These are phyloP conservation scores for Cardiospermum halicacabum DNA, from an alignment of 345 rosid species.

Conservation along the genomic window DNA sequence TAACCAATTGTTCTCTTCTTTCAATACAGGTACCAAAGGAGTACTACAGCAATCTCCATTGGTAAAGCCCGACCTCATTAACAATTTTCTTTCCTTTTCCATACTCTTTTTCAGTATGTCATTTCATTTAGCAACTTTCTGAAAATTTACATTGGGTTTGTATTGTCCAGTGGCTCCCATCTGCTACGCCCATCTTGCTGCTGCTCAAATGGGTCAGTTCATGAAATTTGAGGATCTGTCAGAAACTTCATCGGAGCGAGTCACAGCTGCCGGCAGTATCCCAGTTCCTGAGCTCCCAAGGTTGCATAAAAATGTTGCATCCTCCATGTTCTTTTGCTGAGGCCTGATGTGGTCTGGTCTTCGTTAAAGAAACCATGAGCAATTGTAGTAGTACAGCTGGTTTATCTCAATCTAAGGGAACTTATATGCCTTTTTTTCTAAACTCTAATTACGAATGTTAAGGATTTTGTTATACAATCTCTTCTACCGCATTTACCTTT, in stretches of 20 bases:
- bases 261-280: slow-evolving; percentile 22
- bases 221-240: slow-evolving; percentile 57
- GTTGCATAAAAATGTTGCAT: slow-evolving; percentile 43
- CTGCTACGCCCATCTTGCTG: slow-evolving; percentile 87
- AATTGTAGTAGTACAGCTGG: no score
- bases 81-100: no score
- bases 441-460: no score
- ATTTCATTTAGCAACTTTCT: no score
- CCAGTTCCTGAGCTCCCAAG: slow-evolving; percentile 63
- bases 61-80: no score
- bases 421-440: neutral
- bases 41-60: slow-evolving; percentile 74
- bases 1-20: neutral
- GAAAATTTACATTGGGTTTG: no score
- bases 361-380: no score
- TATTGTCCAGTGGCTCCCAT: slow-evolving; percentile 74
- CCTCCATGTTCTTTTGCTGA: slow-evolving; percentile 89
- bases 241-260: slow-evolving; percentile 45
- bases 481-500: no score
- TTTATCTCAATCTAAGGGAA: no score
- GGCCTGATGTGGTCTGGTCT: no score
- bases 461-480: no score
- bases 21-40: slow-evolving; percentile 66
- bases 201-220: slow-evolving; percentile 71
- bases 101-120: no score